These are phyloP conservation scores for Oryza brachyantha DNA, from an alignment of 176 grass and related monocot genomes.

Conservation along the genomic window DNA sequence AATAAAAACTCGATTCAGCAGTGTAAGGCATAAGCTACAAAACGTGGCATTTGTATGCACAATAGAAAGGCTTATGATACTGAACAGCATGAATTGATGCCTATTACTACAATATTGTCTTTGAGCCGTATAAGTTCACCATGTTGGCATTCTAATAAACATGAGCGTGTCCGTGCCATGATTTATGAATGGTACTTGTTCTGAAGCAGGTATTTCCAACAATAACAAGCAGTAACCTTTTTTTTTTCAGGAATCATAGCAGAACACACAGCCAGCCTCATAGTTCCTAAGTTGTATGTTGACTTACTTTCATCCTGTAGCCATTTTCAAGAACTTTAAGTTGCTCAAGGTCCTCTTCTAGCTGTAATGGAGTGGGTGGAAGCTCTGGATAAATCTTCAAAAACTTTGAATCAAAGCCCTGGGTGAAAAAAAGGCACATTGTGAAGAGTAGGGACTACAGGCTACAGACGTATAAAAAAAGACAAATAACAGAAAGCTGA, in stretches of 20 bases:
- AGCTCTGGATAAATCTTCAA: conserved; percentile 83
- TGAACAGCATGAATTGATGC: not conserved
- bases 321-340: conserved; percentile 97
- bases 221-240: not conserved
- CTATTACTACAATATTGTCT: not conserved
- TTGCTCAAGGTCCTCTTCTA: conserved; percentile 96
- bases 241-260: not conserved
- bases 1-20: not conserved
- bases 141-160: not conserved
- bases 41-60: not conserved
- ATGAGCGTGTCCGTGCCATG: too few species aligned
- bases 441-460: not conserved
- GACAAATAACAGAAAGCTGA: not conserved
- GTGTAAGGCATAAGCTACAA: not conserved
- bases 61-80: not conserved
- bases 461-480: not conserved
- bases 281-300: not conserved
- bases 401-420: conserved; percentile 94
- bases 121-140: not conserved
- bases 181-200: not conserved
- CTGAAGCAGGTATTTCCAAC: not conserved
- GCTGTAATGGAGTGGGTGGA: conserved; percentile 67
- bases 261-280: not conserved
- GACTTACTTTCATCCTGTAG: conserved; percentile 93
- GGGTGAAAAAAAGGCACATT: not conserved